Conservation (phyloP, 768 basidiomycete genomes). For the Pholiota conissans region DNA sequence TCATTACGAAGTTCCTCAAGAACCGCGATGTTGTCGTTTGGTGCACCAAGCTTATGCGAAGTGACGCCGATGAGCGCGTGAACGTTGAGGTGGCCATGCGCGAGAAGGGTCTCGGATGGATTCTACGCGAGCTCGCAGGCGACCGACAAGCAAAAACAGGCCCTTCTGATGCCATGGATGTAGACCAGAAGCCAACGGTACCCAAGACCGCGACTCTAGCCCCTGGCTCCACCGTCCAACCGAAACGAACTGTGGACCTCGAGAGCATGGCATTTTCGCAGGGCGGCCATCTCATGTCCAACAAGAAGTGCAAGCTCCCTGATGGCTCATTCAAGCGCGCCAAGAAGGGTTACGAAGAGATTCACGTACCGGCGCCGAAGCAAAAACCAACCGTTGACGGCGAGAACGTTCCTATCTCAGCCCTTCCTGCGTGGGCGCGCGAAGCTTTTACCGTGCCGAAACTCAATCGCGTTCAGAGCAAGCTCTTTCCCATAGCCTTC, state of each 20-base stretch:
- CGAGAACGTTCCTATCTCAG: constrained; percentile 70
- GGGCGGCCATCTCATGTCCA: constrained; percentile 96
- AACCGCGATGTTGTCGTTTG: constrained; percentile 96
- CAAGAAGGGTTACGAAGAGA: constrained; percentile 97
- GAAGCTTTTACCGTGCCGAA: constrained; percentile 81
- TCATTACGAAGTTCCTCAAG: constrained; percentile 88
- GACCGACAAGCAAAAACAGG: constrained; percentile 63
- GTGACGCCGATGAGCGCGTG: constrained; percentile 83
- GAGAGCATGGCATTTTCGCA: constrained; percentile 96
- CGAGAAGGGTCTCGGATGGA: constrained; percentile 96
- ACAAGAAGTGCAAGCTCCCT: constrained; percentile 97
- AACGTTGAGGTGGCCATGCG: constrained; percentile 98
- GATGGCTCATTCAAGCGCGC: constrained; percentile 97
- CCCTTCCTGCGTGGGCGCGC: constrained; percentile 84
- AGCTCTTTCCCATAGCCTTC: constrained; percentile 90
- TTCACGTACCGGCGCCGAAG: constrained; percentile 94
- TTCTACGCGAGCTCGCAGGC: constrained; percentile 83
- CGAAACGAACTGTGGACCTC: constrained; percentile 83
- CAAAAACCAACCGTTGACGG: constrained; percentile 60
- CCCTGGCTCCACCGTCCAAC: constrained; percentile 85
- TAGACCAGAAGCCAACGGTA: constrained; percentile 60
- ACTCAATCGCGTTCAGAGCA: constrained; percentile 92
- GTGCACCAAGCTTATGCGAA: constrained; percentile 95
- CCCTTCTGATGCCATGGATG: constrained; percentile 70
- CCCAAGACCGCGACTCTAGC: constrained; percentile 86